Base-by-base conservation (phyloP, 768 basidiomycete genomes). In the Lentinula sp. region DNA sequence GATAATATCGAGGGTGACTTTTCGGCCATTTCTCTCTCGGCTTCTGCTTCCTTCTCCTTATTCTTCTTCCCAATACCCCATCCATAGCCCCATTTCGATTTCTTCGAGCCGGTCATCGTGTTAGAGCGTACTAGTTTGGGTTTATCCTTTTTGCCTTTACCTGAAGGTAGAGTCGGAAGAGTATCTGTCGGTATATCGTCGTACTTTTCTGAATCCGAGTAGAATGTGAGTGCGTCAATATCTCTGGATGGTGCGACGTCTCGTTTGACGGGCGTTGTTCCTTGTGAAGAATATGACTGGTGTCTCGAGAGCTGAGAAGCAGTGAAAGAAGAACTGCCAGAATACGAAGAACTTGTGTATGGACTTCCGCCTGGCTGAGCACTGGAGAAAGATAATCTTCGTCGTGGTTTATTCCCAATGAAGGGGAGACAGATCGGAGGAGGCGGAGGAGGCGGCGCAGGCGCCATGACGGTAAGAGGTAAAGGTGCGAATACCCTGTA, bases 71-170 rank as follows among this genome's bases (percentile, higher is more conserved):
- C 86, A 42, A 83, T 56, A 0, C 86, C 86, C 84, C 85, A 86
- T 42, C 87, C 86, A 70, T 87, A 89, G n/a, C 87, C 88, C 80
- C 81, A 86, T 68, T 76, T 84, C 3, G 80, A 80, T 63, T 80
- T 83, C 71, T 84, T 86, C 20, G 84, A 82, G 35, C 86, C 85
- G 0, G 78, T 78, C 72, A 83, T 80, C 4, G 86, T 81, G 66
- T 79, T 84, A 1, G 77, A 74, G 59, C 84, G 79, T 1, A 71
- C 70, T 20, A 82, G 72, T 65, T 77, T 80, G 23, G 75, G 74
- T 51, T 70, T 74, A 61, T 78, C 76, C 45, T 76, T 72, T 48
- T 70, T 71, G 59, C 57, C 50, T 50, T 58, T 53, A 66, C 72
- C 2, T 73, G 73, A 12, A 76, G 61, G 15, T 33, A 53, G 55